Conservation (phyloP, 306 rosid genomes). For the Arachis hypogaea region DNA sequence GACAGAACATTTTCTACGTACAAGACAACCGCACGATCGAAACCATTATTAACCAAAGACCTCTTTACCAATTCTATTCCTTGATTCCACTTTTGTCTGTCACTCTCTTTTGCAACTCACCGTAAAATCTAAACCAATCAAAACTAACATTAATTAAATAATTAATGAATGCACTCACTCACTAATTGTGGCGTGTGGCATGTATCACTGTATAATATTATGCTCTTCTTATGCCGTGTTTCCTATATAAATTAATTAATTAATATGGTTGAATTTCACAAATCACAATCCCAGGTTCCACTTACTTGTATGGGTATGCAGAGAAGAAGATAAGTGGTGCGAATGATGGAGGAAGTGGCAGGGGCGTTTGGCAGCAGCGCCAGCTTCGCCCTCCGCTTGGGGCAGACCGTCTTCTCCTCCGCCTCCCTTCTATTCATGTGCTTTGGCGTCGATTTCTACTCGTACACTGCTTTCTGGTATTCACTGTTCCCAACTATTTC, state of each 20-base stretch:
- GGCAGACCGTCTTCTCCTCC: slow-evolving; percentile 81
- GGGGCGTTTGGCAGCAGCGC: slow-evolving; percentile 95
- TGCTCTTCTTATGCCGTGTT: too few species aligned
- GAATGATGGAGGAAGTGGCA: slow-evolving; percentile 73
- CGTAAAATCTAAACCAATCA: too few species aligned
- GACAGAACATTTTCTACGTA: slow-evolving; percentile 24
- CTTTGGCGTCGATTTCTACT: slow-evolving; percentile 71
- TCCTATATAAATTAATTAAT: too few species aligned
- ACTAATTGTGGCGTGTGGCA: not conserved
- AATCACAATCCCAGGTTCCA: too few species aligned
- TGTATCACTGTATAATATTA: too few species aligned
- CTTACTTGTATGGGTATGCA: not conserved
- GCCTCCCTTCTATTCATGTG: slow-evolving; percentile 95
- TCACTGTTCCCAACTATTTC: not conserved
- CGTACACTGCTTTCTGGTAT: slow-evolving; percentile 89
- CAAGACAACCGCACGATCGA: not conserved
- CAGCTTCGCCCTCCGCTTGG: slow-evolving; percentile 91
- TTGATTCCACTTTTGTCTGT: not conserved
- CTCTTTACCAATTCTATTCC: slow-evolving; percentile 6
- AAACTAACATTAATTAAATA: too few species aligned
- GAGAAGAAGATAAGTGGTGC: not conserved
- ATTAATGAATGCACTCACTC: too few species aligned
- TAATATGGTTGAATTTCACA: too few species aligned
- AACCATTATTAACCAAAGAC: not conserved
- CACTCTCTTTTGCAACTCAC: not conserved